Evolutionary conservation across 441 rosid species (phyloP).

Genomic region (Rhodomyrtus psidioides): DNA sequence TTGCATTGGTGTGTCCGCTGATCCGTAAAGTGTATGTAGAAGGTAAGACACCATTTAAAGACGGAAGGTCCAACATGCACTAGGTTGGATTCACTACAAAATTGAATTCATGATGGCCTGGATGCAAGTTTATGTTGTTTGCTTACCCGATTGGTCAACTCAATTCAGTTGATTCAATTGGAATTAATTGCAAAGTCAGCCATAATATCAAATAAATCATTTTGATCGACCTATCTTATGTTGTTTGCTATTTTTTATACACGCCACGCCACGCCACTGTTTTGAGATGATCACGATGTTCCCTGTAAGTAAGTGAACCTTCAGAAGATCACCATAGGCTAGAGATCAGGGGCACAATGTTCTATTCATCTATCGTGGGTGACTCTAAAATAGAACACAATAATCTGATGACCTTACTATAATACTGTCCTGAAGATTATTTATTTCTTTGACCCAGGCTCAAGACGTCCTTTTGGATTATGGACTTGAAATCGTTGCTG

Average conservation of each 20-base stretch:
- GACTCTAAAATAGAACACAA: not conserved
- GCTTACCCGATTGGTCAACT: no score
- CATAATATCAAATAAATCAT: no score
- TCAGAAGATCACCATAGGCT: not conserved
- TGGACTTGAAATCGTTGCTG: conserved; percentile 89
- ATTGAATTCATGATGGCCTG: not conserved
- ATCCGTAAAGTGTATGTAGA: not conserved
- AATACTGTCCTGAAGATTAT: not conserved
- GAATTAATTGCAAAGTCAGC: no score
- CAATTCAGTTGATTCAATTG: no score
- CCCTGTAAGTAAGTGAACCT: not conserved
- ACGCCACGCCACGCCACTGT: not conserved
- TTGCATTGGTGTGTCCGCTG: not conserved
- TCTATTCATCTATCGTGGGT: not conserved
- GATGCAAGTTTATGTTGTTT: not conserved
- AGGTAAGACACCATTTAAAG: not conserved
- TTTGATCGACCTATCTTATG: not conserved
- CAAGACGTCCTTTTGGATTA: conserved; percentile 72
- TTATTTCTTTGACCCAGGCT: conserved; percentile 34
- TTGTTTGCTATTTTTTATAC: not conserved
- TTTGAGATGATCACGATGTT: not conserved
- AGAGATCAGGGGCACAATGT: not conserved
- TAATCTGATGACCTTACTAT: not conserved
- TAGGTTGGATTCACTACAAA: not conserved
- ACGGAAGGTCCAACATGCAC: not conserved